Evolutionary conservation across 495 filamentous ascomycete species (phyloP), one percentile per base, ranked within the genome.

Genomic region (Tirmania nivea): DNA sequence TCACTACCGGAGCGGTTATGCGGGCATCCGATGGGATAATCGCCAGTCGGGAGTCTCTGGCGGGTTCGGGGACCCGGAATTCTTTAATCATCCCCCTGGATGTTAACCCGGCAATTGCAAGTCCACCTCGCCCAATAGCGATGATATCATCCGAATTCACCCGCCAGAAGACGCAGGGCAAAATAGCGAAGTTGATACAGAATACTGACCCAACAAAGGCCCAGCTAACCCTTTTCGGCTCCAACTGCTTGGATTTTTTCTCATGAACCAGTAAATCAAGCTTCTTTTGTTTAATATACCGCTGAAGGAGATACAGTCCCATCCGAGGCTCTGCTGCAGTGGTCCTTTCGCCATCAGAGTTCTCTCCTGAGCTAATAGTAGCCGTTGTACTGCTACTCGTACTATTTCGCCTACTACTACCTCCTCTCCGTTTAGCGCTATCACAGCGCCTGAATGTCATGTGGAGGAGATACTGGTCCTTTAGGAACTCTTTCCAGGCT

Each of bases 171-270:
- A 61, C 62, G 8, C 65, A 16, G 9, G 63, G 65, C 1, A 68
- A 49, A 48, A 59, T 63, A 10, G 55, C 14, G 5, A 62, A 57
- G 50, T 68, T 56, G 8, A 65, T 47, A 3, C 53, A 51, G 39
- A 66, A 50, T 19, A 62, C 66, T 0, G 61, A 66, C 11, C 68
- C 68, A 37, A 69, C 56, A 17, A 64, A 52, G 17, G 52, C 60
- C 50, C 54, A 63, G 10, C 49, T 48, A 8, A 52, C 45, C 9
- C 1, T 45, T 19, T 45, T 45, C 17, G 17, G 14, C 12, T 45
- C 39, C 39, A 19, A 14, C 45, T 12, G 50, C 16, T 16, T 36
- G 25, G 8, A 4, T 12, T 10, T 11, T 35, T 19, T 16, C 51
- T 45, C 17, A 14, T n/a, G 48, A 3, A 65, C 48, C 0, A 66